Base-by-base conservation (phyloP, 2,329 filamentous ascomycete species). In the Phialophora verrucosa region DNA sequence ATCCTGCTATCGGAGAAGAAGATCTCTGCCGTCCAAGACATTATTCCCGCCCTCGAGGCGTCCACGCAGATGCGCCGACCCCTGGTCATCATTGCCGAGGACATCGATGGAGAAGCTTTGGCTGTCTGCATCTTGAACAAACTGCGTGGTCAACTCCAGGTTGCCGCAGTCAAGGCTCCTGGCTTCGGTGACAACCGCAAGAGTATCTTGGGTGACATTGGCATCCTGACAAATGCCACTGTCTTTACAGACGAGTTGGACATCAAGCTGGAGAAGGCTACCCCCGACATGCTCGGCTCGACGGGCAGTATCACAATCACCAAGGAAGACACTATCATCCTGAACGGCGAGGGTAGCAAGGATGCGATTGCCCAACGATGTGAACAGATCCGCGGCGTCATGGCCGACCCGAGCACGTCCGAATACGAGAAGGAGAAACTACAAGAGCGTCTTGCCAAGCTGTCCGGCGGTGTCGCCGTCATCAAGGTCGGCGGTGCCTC, bases 401-500 rank as follows among this genome's bases (percentile, higher is more conserved):
- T 97, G 85, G 87, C 85, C 70, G 95, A 99, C 84, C 91, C 94
- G 72, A 90, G 87, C 75, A 99, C 95, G 71, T 97, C 93, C 57
- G 95, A 99, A 78, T 99, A 99, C 84, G 95, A 99, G 88, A 98
- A 97, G 88, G 95, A 99, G 91, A 99, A 99, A 89, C 92, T 99
- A 72, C 95, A 98, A 85, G 95, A 99, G 87, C 95, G 95, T 84
- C 91, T 99, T 69, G 95, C 95, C 75, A 99, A 99, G 90, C 91
- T 99, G 73, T 98, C 95, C 73, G 95, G 95, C 72, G 95, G 95
- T 87, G 95, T 99, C 75, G 95, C 95, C 75, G 95, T 99, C 82
- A 98, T 99, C 87, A 97, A 96, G 88, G 95, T 99, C 71, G 95
- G 95, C 76, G 95, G 95, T 80, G 88, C 93, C 71, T 98, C 94